Evolutionary conservation across 1,284 basidiomycete genomes (phyloP).

Genomic region (Macrocystidia cucumis): DNA sequence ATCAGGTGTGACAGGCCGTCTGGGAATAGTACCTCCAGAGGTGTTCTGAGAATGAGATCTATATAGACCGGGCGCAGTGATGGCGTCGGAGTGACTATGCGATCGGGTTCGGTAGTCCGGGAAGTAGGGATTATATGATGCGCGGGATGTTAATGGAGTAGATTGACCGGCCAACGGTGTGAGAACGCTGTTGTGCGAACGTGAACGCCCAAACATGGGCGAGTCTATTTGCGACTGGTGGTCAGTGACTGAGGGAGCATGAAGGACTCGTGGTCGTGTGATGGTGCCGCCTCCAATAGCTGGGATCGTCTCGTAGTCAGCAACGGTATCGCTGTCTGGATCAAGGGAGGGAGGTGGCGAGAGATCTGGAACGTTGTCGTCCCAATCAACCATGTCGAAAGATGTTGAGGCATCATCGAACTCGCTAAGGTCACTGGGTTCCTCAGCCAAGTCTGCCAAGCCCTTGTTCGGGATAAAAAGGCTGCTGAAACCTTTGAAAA

Average conservation of each 20-base stretch:
- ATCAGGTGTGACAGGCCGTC: slow-evolving; percentile 30
- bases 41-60: slow-evolving; percentile 6
- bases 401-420: slow-evolving; percentile 43
- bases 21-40: too few relatives aligned
- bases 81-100: slow-evolving; percentile 5
- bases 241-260: slow-evolving; percentile 61
- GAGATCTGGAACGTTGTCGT: slow-evolving; percentile 36
- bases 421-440: slow-evolving; percentile 38
- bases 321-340: slow-evolving; percentile 16
- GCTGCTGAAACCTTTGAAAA: slow-evolving; percentile 65
- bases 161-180: slow-evolving; percentile 10
- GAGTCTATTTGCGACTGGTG: slow-evolving; percentile 7
- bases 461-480: slow-evolving; percentile 65
- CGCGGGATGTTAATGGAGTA: slow-evolving; percentile 14
- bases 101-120: slow-evolving; percentile 13
- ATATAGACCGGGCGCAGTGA: slow-evolving; percentile 6
- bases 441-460: slow-evolving; percentile 74
- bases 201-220: not conserved
- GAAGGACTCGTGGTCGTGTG: slow-evolving; percentile 67
- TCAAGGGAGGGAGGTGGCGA: slow-evolving; percentile 21
- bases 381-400: slow-evolving; percentile 65
- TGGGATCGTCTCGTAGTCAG: slow-evolving; percentile 65
- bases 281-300: slow-evolving; percentile 75
- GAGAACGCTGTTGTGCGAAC: slow-evolving; percentile 5
- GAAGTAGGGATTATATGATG: slow-evolving; percentile 20